Percentiles rank a stretch among this genome's conserved stretches.
Evolutionary conservation across 257 asterid species (phyloP).

Genomic region (Fraxinus anomala): DNA sequence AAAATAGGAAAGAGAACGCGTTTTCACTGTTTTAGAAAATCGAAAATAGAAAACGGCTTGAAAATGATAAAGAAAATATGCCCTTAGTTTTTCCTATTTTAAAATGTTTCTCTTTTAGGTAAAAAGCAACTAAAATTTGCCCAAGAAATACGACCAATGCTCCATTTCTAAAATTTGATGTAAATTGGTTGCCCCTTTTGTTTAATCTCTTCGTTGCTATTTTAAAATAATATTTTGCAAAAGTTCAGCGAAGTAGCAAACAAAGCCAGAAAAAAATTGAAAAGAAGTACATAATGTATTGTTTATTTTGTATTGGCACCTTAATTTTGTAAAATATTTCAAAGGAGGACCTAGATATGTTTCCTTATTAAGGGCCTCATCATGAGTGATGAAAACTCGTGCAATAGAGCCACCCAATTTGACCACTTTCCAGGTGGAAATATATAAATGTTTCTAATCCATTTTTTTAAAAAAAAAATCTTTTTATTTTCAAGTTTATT

Average conservation of each 20-base stretch:
- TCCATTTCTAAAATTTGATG: background rate
- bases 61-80: too few relatives aligned
- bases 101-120: background rate
- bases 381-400: conserved; percentile 28
- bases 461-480: too few relatives aligned
- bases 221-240: background rate
- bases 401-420: conserved; percentile 9
- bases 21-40: too few relatives aligned
- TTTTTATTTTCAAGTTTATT: too few relatives aligned
- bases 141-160: background rate
- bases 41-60: too few relatives aligned
- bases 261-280: background rate
- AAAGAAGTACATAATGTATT: conserved; percentile 12
- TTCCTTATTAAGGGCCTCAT: conserved; percentile 38
- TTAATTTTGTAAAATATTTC: conserved; percentile 26
- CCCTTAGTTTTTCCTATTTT: too few relatives aligned
- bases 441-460: too few relatives aligned
- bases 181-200: background rate
- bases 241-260: conserved; percentile 9
- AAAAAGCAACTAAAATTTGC: too few relatives aligned
- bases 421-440: conserved; percentile 33
- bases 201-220: background rate
- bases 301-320: conserved; percentile 16
- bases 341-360: conserved; percentile 1
- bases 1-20: too few relatives aligned